phyloP scores from a whole-genome alignment of 2,329 filamentous ascomycete species.

The Rutstroemia sydowiana region DNA sequence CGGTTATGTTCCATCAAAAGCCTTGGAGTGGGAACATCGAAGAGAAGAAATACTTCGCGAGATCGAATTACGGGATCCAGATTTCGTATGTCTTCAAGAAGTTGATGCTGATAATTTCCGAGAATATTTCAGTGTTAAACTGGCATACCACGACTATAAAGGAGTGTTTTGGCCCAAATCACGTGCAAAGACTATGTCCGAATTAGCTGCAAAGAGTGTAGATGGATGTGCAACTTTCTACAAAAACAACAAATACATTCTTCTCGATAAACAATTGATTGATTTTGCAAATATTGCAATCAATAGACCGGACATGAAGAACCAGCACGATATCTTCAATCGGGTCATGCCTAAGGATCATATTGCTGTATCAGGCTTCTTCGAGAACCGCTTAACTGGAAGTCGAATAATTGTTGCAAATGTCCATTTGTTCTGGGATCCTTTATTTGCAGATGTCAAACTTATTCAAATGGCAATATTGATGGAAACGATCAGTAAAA shows the following conservation, averaged over 20 bases:
- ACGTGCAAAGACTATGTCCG: conserved; percentile 83
- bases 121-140: conserved; percentile 79
- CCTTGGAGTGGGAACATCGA: conserved; percentile 81
- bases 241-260: conserved; percentile 88
- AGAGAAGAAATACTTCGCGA: conserved; percentile 78
- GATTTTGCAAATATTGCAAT: conserved; percentile 90
- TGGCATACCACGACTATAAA: conserved; percentile 85
- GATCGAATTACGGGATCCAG: conserved; percentile 69
- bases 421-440: conserved; percentile 93
- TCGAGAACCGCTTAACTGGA: conserved; percentile 88
- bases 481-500: conserved; percentile 83
- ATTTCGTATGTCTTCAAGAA: conserved; percentile 90
- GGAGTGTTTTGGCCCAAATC: conserved; percentile 90
- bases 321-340: conserved; percentile 96
- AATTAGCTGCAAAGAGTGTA: conserved; percentile 80
- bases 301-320: conserved; percentile 93
- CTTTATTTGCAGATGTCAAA: conserved; percentile 85
- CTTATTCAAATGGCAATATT: conserved; percentile 91
- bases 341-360: conserved; percentile 98
- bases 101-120: conserved; percentile 89
- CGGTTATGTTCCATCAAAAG: conserved; percentile 79
- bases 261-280: conserved; percentile 89
- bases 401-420: conserved; percentile 88
- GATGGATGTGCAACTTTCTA: conserved; percentile 97
- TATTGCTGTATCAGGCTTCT: conserved; percentile 84